Evolutionary conservation across 495 filamentous ascomycete genomes (phyloP).

Genomic region (Ramalina peruviana): DNA sequence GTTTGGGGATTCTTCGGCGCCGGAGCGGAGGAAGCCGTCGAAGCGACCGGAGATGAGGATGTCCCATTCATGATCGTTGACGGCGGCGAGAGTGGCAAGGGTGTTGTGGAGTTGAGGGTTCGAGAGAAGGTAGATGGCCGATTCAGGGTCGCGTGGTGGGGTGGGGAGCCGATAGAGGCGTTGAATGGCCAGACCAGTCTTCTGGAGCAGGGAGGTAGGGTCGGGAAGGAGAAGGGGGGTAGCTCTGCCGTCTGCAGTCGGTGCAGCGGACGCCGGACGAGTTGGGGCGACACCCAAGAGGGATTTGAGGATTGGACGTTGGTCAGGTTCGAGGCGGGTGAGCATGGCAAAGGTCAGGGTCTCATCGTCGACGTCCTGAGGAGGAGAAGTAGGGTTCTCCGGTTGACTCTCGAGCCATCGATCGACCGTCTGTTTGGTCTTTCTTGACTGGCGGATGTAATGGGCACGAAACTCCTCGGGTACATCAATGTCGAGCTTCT

Average conservation of each 20-base stretch:
- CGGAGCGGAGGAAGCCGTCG: conserved; percentile 91
- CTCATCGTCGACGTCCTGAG: conserved; percentile 80
- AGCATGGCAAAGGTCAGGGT: conserved; percentile 85
- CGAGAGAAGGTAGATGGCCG: conserved; percentile 77
- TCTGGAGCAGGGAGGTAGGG: conserved; percentile 50
- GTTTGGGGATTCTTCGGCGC: conserved; percentile 50
- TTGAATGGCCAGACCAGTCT: conserved; percentile 62
- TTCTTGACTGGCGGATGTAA: conserved; percentile 75
- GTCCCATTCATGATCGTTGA: conserved; percentile 86
- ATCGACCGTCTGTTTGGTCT: conserved; percentile 72
- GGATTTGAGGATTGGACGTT: conserved; percentile 64
- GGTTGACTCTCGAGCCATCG: conserved; percentile 71
- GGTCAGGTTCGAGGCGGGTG: conserved; percentile 64
- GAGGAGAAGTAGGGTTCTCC: conserved; percentile 53
- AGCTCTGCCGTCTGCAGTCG: conserved; percentile 15
- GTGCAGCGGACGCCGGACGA: conserved; percentile 24
- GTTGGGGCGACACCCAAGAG: conserved; percentile 54
- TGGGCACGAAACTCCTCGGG: conserved; percentile 82
- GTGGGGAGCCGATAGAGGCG: conserved; percentile 63
- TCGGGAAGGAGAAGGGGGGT: conserved; percentile 27
- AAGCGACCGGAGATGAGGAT: conserved; percentile 92
- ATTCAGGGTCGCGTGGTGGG: conserved; percentile 67
- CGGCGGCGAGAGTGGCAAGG: conserved; percentile 72
- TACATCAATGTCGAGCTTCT: conserved; percentile 80
- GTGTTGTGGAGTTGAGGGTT: conserved; percentile 72